These are phyloP conservation scores for Podaxis mareebaensis DNA, from an alignment of 768 basidiomycete species.

Conservation along the genomic window DNA sequence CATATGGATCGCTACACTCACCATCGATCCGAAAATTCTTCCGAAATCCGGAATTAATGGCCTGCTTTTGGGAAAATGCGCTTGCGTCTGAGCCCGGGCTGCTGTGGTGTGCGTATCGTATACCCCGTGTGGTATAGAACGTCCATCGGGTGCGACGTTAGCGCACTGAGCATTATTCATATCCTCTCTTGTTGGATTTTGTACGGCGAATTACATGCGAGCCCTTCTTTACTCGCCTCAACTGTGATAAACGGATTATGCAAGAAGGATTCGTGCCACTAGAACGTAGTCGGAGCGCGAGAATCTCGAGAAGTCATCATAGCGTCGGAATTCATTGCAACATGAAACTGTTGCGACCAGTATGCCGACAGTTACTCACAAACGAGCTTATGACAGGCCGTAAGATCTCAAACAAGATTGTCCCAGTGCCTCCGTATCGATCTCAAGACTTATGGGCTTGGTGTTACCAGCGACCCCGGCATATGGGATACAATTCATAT, in stretches of 20 bases:
- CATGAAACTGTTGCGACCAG: neutral
- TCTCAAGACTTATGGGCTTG: neutral
- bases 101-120: neutral
- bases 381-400: neutral
- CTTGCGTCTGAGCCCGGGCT: neutral
- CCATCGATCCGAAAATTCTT: neutral
- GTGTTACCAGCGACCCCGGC: neutral
- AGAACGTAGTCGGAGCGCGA: neutral
- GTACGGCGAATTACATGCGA: neutral
- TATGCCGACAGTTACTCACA: neutral
- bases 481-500: neutral
- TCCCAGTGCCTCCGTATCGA: too few relatives aligned
- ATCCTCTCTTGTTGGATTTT: neutral
- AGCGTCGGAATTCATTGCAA: neutral
- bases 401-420: too few relatives aligned
- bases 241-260: neutral
- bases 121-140: neutral
- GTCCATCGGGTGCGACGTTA: too few relatives aligned
- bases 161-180: neutral
- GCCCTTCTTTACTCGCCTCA: neutral
- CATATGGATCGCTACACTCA: neutral
- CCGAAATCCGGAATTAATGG: neutral
- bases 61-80: neutral
- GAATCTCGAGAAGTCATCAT: neutral
- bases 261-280: neutral